A percentile compares a stretch with the other conserved stretches of the same genome.
Conservation (phyloP, 202 grass and related monocot genomes). For the Dendrocalamus latiflorus region DNA sequence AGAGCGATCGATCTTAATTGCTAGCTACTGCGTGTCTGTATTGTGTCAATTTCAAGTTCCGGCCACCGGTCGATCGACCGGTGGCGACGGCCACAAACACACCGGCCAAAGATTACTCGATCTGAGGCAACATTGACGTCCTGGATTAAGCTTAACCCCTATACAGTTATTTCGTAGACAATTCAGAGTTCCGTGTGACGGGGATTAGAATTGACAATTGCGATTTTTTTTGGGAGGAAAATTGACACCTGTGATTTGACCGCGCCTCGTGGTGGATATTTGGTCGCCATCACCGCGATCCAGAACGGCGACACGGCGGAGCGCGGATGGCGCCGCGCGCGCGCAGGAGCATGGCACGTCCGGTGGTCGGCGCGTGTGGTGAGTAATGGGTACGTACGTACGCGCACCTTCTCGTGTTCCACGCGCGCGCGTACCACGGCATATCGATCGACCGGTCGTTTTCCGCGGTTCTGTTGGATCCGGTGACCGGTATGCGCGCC, state of each 20-base stretch:
- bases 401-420: not conserved
- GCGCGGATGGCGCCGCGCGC: not conserved
- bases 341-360: not conserved
- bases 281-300: not conserved
- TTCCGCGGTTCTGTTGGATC: not conserved
- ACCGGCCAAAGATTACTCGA: not conserved
- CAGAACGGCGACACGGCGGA: not conserved
- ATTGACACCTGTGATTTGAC: not conserved
- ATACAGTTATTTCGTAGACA: not conserved
- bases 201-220: not conserved
- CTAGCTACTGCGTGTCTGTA: too few relatives aligned
- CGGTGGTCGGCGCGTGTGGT: not conserved
- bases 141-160: not conserved
- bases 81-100: not conserved
- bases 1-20: not conserved
- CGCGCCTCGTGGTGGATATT: not conserved
- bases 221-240: not conserved
- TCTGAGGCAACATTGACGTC: conserved; percentile 1
- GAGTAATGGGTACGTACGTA: not conserved
- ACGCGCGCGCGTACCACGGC: too few relatives aligned
- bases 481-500: not conserved
- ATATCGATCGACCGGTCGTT: not conserved
- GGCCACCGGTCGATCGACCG: not conserved
- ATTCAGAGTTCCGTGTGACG: not conserved
- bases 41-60: not conserved